Base-by-base conservation (phyloP, 768 basidiomycete species). In the Hebeloma cylindrosporum region DNA sequence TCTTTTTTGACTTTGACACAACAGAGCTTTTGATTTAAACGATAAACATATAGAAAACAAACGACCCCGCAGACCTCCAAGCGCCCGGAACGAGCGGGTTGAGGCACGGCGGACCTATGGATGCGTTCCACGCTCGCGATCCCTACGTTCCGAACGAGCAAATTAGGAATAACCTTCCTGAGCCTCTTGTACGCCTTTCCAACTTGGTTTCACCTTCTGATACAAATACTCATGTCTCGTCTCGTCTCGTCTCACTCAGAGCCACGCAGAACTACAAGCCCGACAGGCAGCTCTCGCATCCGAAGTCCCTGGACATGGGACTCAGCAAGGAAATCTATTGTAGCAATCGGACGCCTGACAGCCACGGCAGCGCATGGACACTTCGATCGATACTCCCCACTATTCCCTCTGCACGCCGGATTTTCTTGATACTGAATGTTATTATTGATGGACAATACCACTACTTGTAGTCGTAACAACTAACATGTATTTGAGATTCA, bases 1-100 rank as follows among this genome's bases (percentile, higher is more conserved):
- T 28, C 22, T 30, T 46, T 28, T 7, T 7, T 11, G 20, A 27
- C 17, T 1, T 7, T 2, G 21, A 3, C 22, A 25, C 28, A 4
- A 35, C 17, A 10, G n/a, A 21, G 16, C 40, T 3, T 25, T 34
- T 30, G 22, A 31, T 41, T 49, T 5, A 37, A 7, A 7, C 14
- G 4, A 2, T 30, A 3, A 1, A 10, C 25, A 20, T 17, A 11
- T 17, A 85, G 82, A 80, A 73, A 67, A 67, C 77, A 4, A 83
- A 85, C 50, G 69, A 85, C 52, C 82, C 82, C 10, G 66, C 70
- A 7, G 78, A 83, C 54, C 71, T 78, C 25, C 67, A 69, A 41
- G 49, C 60, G 1, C 59, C 62, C 9, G 66, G 66, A 3, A 68
- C 65, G 7, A 59, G 63, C 7, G 66, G 66, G 9, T 50, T 77